phyloP scores from a whole-genome alignment of 163 green algal genomes.

The Coccomyxa subellipsoidea region DNA sequence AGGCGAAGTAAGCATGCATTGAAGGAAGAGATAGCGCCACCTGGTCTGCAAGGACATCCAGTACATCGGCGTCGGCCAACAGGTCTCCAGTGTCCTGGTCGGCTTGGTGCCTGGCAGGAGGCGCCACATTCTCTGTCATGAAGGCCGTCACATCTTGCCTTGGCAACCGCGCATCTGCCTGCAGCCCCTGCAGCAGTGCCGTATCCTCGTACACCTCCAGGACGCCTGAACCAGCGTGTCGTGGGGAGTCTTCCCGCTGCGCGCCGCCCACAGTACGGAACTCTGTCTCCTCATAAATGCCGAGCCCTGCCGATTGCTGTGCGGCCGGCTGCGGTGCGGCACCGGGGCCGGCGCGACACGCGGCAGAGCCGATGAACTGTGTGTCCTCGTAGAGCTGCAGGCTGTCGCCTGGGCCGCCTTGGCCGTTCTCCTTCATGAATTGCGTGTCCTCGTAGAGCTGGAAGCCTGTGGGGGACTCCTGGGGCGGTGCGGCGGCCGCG shows the following conservation, averaged over 20 bases:
- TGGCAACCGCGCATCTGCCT: neutral
- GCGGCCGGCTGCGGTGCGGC: neutral
- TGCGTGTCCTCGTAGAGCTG: constrained; percentile 32
- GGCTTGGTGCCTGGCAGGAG: neutral
- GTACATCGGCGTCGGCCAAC: neutral
- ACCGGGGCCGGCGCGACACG: neutral
- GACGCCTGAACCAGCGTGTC: neutral
- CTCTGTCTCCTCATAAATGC: neutral
- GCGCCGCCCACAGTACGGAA: neutral
- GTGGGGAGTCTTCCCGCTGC: neutral
- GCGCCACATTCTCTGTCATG: constrained; percentile 12
- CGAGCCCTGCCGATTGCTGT: neutral
- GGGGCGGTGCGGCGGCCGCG: too few species aligned
- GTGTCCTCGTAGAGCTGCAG: constrained; percentile 25
- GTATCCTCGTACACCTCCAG: neutral
- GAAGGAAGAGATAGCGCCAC: neutral
- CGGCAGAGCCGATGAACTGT: constrained; percentile 29
- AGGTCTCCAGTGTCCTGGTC: neutral
- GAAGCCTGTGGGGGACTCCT: neutral
- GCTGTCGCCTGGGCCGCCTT: neutral
- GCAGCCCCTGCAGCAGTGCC: constrained; percentile 3
- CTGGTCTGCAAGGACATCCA: neutral
- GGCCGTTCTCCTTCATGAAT: constrained; percentile 21
- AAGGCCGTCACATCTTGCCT: constrained; percentile 55
- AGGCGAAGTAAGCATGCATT: too few species aligned